These are phyloP conservation scores for Fomitopsis palustris DNA, from an alignment of 1,284 basidiomycete genomes.

Conservation along the genomic window DNA sequence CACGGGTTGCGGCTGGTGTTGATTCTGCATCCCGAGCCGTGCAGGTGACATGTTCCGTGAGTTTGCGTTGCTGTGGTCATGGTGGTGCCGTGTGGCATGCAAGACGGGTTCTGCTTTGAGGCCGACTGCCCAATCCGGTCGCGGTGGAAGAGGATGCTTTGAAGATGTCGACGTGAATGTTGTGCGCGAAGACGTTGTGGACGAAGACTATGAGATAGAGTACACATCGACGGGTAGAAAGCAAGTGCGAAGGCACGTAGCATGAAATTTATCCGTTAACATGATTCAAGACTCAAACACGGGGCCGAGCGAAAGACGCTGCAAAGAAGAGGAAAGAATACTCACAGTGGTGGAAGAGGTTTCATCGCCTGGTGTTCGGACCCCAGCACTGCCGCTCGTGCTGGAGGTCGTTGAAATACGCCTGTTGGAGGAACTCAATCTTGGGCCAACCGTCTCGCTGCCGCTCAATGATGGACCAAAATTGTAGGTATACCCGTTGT, in stretches of 20 bases:
- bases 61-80: slow-evolving; percentile 38
- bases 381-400: slow-evolving; percentile 46
- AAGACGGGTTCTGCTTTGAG: slow-evolving; percentile 67
- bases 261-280: slow-evolving; percentile 13
- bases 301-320: slow-evolving; percentile 11
- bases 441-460: slow-evolving; percentile 53
- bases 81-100: slow-evolving; percentile 37
- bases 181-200: slow-evolving; percentile 71
- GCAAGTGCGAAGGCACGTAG: slow-evolving; percentile 11
- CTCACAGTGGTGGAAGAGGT: slow-evolving; percentile 71
- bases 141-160: slow-evolving; percentile 72
- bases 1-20: slow-evolving; percentile 36
- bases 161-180: slow-evolving; percentile 68
- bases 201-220: slow-evolving; percentile 48
- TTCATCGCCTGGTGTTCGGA: slow-evolving; percentile 69
- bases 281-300: slow-evolving; percentile 10
- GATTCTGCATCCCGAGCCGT: slow-evolving; percentile 30
- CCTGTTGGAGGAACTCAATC: slow-evolving; percentile 49
- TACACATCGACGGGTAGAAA: slow-evolving; percentile 1
- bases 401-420: slow-evolving; percentile 44
- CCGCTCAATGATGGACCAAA: slow-evolving; percentile 43
- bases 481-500: slow-evolving; percentile 34
- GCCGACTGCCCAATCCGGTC: slow-evolving; percentile 84
- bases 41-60: slow-evolving; percentile 41
- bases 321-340: slow-evolving; percentile 20